phyloP scores from a whole-genome alignment of 2,329 filamentous ascomycete species.

The Neocucurbitaria cava region DNA sequence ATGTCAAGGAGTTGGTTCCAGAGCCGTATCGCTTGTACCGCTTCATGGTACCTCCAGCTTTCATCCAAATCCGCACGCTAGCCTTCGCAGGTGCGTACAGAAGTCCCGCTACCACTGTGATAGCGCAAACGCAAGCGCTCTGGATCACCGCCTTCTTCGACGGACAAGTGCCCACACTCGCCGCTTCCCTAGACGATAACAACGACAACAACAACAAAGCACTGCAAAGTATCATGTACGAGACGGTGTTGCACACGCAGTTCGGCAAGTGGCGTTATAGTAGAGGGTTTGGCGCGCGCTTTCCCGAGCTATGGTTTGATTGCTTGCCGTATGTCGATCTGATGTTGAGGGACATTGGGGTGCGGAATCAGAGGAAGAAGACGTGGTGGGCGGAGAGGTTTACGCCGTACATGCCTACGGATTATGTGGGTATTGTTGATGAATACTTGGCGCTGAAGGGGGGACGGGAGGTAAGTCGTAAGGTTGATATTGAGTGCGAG shows the following conservation, averaged over 20 bases:
- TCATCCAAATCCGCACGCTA: constrained; percentile 43
- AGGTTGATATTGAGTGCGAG: background rate
- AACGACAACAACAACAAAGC: too few species aligned
- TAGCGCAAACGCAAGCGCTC: constrained; percentile 48
- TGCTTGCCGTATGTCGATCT: constrained; percentile 37
- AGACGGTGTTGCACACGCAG: constrained; percentile 40
- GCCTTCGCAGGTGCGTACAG: constrained; percentile 52
- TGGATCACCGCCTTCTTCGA: constrained; percentile 69
- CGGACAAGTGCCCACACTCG: constrained; percentile 49
- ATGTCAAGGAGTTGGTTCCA: constrained; percentile 3
- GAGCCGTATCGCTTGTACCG: constrained; percentile 54
- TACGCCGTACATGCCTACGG: constrained; percentile 25
- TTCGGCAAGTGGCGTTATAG: constrained; percentile 42
- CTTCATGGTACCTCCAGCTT: constrained; percentile 51
- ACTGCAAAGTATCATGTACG: constrained; percentile 24
- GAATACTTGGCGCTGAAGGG: constrained; percentile 18
- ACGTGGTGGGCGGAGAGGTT: constrained; percentile 27
- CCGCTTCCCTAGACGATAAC: background rate
- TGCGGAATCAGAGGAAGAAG: constrained; percentile 25
- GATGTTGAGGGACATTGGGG: constrained; percentile 29
- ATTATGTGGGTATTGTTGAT: constrained; percentile 32
- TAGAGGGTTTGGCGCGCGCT: constrained; percentile 33
- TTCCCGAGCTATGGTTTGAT: constrained; percentile 41
- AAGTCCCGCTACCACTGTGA: constrained; percentile 46
- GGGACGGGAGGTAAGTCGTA: background rate